Base-by-base conservation (phyloP, 106 monocot species). In the Triglochin maritima region DNA sequence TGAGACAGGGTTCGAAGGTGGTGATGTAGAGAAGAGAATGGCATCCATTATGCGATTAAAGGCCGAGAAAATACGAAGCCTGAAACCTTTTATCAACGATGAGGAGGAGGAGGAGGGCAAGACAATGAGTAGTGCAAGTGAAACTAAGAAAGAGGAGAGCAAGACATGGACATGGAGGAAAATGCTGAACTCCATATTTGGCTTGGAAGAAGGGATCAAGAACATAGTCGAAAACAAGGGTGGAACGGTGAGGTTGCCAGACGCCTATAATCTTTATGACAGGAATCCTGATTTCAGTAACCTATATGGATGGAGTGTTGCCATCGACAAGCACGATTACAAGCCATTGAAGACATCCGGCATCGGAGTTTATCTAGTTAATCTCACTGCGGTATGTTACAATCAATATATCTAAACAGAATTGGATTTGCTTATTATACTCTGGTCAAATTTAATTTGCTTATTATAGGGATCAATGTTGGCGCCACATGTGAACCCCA, bases 401-500 rank as follows among this genome's bases (percentile, higher is more conserved):
- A 29, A 29, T 29, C 29, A 29, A 29, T 29, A 29, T 29, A 29
- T 29, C 0, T 29, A 29, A 29, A 29, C 29, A 29, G 29, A 29
- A 29, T 29, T 29, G 29, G 29, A 29, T 29, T 29, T 29, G 29
- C 29, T 29, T 29, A 29, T 29, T 29, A 29, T 29, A 29, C 29
- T 29, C 29, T 29, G 29, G 29, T 29, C 29, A 29, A 29, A 29
- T 15, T 67, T 17, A 10, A 8, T 48, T 63, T 46, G 60, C 10
- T 46, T 13, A 42, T 63, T 44, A 44, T 76, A 87, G 85, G 95
- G 90, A 12, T 81, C 95, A 17, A 95, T 95, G 95, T 48, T 95
- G 64, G 81, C 90, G 15, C 95, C 95, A 46, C 95, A 90, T 54
- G 71, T 95, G 59, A 95, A 90, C 63, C 87, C 90, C 0, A 67